Percentiles rank a stretch among this genome's conserved stretches.
phyloP scores from a whole-genome alignment of 2,329 filamentous ascomycete species.

The Exophiala bonariae region DNA sequence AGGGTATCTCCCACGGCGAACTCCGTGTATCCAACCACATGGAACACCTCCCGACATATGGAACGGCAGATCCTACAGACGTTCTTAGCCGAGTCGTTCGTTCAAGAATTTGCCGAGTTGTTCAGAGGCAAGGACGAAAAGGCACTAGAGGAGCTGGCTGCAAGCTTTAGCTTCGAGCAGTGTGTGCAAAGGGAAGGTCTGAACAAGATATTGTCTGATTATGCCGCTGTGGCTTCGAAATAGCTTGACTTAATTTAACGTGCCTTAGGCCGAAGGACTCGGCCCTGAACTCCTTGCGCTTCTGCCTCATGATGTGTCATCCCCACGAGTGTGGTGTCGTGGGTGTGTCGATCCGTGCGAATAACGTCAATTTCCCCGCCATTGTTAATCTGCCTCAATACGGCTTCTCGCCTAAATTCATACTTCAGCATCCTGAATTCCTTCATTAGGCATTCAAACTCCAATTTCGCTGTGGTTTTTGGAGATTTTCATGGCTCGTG shows the following conservation, averaged over 20 bases:
- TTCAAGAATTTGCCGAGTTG: conserved; percentile 56
- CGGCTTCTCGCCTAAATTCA: conserved; percentile 19
- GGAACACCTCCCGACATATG: conserved; percentile 50
- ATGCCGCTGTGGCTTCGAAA: conserved; percentile 34
- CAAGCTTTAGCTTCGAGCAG: conserved; percentile 56
- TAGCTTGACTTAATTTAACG: too few relatives aligned
- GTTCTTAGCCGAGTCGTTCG: conserved; percentile 52
- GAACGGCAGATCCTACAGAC: conserved; percentile 47
- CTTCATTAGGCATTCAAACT: too few relatives aligned
- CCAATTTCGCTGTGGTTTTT: too few relatives aligned
- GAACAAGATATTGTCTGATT: conserved; percentile 51
- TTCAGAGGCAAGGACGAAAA: conserved; percentile 53
- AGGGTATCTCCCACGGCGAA: conserved; percentile 22
- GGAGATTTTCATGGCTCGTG: too few relatives aligned
- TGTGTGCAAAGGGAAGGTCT: conserved; percentile 53
- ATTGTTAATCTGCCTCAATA: conserved; percentile 17
- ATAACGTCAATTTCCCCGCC: too few relatives aligned
- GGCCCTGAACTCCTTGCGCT: too few relatives aligned
- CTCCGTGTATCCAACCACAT: conserved; percentile 51
- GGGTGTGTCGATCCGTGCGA: too few relatives aligned
- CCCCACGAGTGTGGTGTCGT: too few relatives aligned
- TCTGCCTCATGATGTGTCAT: too few relatives aligned
- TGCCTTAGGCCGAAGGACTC: too few relatives aligned
- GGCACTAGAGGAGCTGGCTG: conserved; percentile 56
- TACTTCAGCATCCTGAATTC: background rate